phyloP scores from a whole-genome alignment of 148 eudicot species.

The Dianthus caryophyllus region DNA sequence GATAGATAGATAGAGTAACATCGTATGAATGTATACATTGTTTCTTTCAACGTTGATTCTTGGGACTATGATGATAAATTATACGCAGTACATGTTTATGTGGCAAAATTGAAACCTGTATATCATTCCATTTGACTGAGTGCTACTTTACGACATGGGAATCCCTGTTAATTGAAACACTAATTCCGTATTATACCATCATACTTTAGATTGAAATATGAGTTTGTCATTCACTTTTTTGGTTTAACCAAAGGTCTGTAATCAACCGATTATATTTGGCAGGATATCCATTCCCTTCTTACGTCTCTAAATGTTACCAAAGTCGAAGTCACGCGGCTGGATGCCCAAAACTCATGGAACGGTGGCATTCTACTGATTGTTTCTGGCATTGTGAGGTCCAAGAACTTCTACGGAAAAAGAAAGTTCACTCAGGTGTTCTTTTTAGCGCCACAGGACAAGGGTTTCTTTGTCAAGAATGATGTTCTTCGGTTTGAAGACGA shows the following conservation, averaged over 20 bases:
- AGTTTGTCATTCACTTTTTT: constrained; percentile 7
- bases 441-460: constrained; percentile 92
- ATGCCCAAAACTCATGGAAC: constrained; percentile 72
- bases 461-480: constrained; percentile 83
- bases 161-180: too few species aligned
- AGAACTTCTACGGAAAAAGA: constrained; percentile 56
- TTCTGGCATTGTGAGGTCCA: constrained; percentile 55
- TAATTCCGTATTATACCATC: too few species aligned
- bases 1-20: neutral
- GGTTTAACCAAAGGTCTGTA: constrained; percentile 10
- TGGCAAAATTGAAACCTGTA: neutral
- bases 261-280: constrained; percentile 21
- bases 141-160: too few species aligned
- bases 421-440: constrained; percentile 75
- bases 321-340: constrained; percentile 71
- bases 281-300: constrained; percentile 71
- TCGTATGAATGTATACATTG: neutral
- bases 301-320: constrained; percentile 55
- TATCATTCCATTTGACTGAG: too few species aligned
- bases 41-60: too few species aligned
- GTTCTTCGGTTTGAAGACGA: constrained; percentile 59
- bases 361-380: constrained; percentile 79
- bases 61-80: neutral
- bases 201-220: too few species aligned
- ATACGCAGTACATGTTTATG: too few species aligned